Percentiles rank a stretch among this genome's conserved stretches.
Conservation (phyloP, 495 filamentous ascomycete species). For the Penicillium malachiteum region DNA sequence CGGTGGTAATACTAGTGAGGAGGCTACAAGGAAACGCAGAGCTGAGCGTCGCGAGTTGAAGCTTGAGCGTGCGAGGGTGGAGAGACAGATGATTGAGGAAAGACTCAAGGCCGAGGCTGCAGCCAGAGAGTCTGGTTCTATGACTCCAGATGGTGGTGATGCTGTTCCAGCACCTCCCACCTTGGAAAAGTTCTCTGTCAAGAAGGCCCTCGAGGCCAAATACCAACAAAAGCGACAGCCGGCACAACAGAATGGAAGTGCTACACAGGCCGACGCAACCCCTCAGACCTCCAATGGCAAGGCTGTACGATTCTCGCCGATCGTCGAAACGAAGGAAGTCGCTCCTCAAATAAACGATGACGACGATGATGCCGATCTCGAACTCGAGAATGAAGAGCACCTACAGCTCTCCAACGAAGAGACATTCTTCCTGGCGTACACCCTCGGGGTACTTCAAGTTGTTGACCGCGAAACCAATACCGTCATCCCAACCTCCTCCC, state of each 20-base stretch:
- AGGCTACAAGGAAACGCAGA: conserved; percentile 71
- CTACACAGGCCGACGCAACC: neutral
- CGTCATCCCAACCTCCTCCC: conserved; percentile 34
- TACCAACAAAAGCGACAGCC: conserved; percentile 20
- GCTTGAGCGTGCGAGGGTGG: conserved; percentile 80
- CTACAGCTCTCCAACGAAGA: conserved; percentile 89
- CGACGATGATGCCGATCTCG: conserved; percentile 28
- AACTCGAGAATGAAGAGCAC: conserved; percentile 77
- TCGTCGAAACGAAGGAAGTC: conserved; percentile 56
- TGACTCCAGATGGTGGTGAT: conserved; percentile 13
- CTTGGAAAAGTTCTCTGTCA: conserved; percentile 41
- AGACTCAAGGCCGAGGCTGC: conserved; percentile 63
- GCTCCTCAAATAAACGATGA: conserved; percentile 30
- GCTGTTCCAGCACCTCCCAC: conserved; percentile 18
- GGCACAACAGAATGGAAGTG: conserved; percentile 14
- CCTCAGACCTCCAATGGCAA: conserved; percentile 43
- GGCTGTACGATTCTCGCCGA: conserved; percentile 63
- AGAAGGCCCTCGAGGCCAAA: conserved; percentile 41
- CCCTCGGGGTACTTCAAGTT: conserved; percentile 73
- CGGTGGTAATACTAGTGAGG: conserved; percentile 68
- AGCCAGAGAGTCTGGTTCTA: conserved; percentile 27
- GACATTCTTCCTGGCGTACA: conserved; percentile 86
- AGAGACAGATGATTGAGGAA: conserved; percentile 75
- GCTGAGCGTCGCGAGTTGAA: conserved; percentile 82
- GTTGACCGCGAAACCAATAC: conserved; percentile 51